Base-by-base conservation (phyloP, 768 basidiomycete species). In the Nevesoporus exiguus region DNA sequence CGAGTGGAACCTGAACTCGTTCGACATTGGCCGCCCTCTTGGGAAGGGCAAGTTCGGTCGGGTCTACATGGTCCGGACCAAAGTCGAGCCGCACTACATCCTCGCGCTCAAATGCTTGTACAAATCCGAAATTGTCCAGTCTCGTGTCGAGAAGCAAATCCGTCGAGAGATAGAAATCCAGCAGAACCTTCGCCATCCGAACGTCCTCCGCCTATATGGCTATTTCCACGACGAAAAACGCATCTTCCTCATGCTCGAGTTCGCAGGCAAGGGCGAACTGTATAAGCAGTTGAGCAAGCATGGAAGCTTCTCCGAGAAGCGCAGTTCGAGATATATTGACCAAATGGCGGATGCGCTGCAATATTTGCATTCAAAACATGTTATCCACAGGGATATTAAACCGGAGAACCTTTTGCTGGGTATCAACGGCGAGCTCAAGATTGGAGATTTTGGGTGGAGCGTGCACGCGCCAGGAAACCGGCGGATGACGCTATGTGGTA, bases 41-140 rank as follows among this genome's bases (percentile, higher is more conserved):
- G 97, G 97, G n/a, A 98, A 98, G 70, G 97, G 97, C 43, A 98
- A 98, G 75, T 99, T 98, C 62, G 97, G 97, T 1, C 89, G 93
- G 3, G 97, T 99, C 24, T 98, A 99, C 77, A 95, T 98, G 87
- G 93, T 96, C 42, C 84, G 95, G 47, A 98, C 96, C 19, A 96
- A 95, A 70, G 71, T 76, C 55, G 81, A 86, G 55, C 93, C 94
- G 1, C 83, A 86, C 55, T 98, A 90, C 76, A 96, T 98, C 67
- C 84, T 98, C 64, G 96, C 96, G 22, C 84, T 98, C 72, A 98
- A 98, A 73, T 94, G 91, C 58, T 79, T 98, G 52, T 95, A 95
- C 80, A 99, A 98, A 75, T 88, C 89, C 49, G 97, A 99, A 73
- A 89, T 99, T 66, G 84, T 98, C 43, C 80, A 89, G 61, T 85